Percentiles rank a stretch among this genome's conserved stretches.
These are phyloP conservation scores for Tylopilus intermedius DNA, from an alignment of 768 basidiomycete genomes.

Conservation along the genomic window DNA sequence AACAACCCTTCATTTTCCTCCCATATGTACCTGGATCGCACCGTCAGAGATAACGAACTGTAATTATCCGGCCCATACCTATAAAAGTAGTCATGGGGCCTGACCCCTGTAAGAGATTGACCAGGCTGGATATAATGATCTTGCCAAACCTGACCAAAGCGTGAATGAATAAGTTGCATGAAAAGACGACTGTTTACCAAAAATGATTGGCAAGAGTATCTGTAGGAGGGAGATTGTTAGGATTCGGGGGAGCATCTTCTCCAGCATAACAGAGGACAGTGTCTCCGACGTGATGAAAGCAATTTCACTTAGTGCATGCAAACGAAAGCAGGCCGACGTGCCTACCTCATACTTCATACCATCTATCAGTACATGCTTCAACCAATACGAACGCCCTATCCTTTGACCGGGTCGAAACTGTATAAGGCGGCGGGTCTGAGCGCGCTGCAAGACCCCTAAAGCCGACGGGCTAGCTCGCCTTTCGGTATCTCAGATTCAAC, in stretches of 20 bases:
- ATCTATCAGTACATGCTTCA: slow-evolving; percentile 41
- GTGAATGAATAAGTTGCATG: neutral
- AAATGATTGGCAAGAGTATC: slow-evolving; percentile 54
- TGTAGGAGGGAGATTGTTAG: slow-evolving; percentile 32
- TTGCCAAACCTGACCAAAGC: slow-evolving; percentile 55
- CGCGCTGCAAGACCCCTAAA: slow-evolving; percentile 18
- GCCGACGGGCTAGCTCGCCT: slow-evolving; percentile 13
- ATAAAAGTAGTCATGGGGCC: slow-evolving; percentile 49
- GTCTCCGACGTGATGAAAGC: slow-evolving; percentile 52
- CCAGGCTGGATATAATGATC: slow-evolving; percentile 36
- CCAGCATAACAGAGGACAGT: slow-evolving; percentile 49
- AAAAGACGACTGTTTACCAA: slow-evolving; percentile 41
- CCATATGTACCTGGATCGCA: slow-evolving; percentile 44
- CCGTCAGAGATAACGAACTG: slow-evolving; percentile 1
- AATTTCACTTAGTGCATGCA: neutral
- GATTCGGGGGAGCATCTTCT: slow-evolving; percentile 31
- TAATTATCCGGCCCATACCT: slow-evolving; percentile 36
- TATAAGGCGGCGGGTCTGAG: slow-evolving; percentile 10
- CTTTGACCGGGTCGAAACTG: slow-evolving; percentile 31
- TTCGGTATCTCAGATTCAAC: slow-evolving; percentile 6
- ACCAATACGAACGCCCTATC: slow-evolving; percentile 32
- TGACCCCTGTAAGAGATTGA: slow-evolving; percentile 22
- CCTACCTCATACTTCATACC: slow-evolving; percentile 40
- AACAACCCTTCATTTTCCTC: slow-evolving; percentile 43
- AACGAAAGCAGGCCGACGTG: neutral